phyloP scores from a whole-genome alignment of 371 early-diverging fungal genomes.

The Mucor lusitanicus region DNA sequence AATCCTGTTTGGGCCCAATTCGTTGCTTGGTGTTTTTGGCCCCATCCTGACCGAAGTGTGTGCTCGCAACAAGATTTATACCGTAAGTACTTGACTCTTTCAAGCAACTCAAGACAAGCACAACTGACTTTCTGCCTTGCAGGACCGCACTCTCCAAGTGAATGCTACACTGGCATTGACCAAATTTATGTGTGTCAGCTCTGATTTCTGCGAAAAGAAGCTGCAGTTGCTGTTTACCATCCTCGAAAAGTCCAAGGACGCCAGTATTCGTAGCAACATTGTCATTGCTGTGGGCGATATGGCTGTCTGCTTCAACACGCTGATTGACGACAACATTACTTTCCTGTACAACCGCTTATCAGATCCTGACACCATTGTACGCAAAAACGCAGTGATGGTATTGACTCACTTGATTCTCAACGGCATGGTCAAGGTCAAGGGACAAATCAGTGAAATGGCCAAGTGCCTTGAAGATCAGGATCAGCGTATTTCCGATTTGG shows the following conservation, averaged over 20 bases:
- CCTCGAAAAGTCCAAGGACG: slow-evolving; percentile 78
- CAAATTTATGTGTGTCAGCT: slow-evolving; percentile 96
- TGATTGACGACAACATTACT: slow-evolving; percentile 92
- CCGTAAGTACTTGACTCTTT: slow-evolving; percentile 53
- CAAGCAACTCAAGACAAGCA: background rate
- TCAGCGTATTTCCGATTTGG: slow-evolving; percentile 84
- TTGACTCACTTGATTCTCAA: slow-evolving; percentile 95
- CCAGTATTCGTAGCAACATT: slow-evolving; percentile 84
- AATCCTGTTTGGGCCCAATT: slow-evolving; percentile 76
- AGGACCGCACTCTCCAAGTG: slow-evolving; percentile 82
- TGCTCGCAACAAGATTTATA: slow-evolving; percentile 75
- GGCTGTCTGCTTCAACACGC: slow-evolving; percentile 90
- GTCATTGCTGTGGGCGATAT: slow-evolving; percentile 97
- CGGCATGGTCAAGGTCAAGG: slow-evolving; percentile 98
- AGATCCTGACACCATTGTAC: slow-evolving; percentile 78
- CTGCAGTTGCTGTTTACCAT: slow-evolving; percentile 91
- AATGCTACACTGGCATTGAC: slow-evolving; percentile 84
- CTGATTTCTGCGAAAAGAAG: slow-evolving; percentile 89
- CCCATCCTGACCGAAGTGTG: slow-evolving; percentile 84
- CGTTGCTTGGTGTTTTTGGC: slow-evolving; percentile 80
- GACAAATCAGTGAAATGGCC: slow-evolving; percentile 96
- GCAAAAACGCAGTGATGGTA: slow-evolving; percentile 97
- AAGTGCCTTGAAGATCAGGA: slow-evolving; percentile 92
- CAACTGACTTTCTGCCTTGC: background rate
- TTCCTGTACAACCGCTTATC: slow-evolving; percentile 89